Evolutionary conservation across 352 stramenopile genomes (phyloP).

Genomic region (Phytophthora cactorum): DNA sequence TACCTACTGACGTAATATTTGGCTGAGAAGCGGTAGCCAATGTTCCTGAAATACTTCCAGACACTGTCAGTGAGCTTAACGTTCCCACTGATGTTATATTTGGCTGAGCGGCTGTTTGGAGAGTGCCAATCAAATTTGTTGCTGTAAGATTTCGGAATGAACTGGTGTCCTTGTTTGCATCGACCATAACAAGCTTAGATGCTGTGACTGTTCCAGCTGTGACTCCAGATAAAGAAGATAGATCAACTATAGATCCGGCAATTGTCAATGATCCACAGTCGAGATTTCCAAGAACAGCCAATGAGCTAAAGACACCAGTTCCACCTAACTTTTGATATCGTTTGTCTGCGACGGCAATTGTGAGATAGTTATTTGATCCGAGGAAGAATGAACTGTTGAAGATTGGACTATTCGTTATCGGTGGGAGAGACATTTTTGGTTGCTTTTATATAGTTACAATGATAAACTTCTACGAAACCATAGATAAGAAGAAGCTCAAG

Average conservation of each 20-base stretch:
- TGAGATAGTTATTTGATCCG: constrained; percentile 3
- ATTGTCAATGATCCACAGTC: constrained; percentile 4
- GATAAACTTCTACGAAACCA: constrained; percentile 22
- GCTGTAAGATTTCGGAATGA: constrained; percentile 2
- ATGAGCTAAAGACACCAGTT: neutral
- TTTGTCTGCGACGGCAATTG: constrained; percentile 1
- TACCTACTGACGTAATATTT: neutral
- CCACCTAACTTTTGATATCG: neutral
- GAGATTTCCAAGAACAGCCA: neutral
- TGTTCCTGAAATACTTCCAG: neutral
- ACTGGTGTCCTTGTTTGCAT: constrained; percentile 5
- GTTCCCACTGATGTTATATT: neutral
- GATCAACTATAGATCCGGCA: neutral
- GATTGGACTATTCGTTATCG: constrained; percentile 6
- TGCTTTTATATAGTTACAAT: constrained; percentile 18
- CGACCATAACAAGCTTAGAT: constrained; percentile 7
- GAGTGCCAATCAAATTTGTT: neutral
- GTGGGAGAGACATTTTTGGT: constrained; percentile 25
- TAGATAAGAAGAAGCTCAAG: constrained; percentile 21
- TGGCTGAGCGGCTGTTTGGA: neutral
- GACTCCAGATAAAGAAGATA: neutral
- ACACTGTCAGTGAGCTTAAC: neutral
- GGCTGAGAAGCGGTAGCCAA: neutral
- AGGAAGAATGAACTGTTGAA: constrained; percentile 2
- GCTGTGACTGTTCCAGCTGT: constrained; percentile 3